These are phyloP conservation scores for Lepidopterella palustris DNA, from an alignment of 495 filamentous ascomycete genomes.

Conservation along the genomic window DNA sequence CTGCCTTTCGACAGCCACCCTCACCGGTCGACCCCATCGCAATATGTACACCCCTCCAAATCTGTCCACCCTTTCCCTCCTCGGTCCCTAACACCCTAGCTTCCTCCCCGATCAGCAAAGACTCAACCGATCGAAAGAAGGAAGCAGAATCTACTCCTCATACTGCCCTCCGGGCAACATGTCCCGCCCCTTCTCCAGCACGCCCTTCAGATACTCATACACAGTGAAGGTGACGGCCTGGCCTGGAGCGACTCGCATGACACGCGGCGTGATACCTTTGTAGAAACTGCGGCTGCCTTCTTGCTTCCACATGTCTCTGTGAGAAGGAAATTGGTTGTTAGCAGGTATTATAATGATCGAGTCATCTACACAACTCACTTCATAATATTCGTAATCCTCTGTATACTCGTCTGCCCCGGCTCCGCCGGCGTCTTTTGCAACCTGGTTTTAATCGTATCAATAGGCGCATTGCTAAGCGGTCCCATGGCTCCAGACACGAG, in stretches of 20 bases:
- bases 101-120: too few relatives aligned
- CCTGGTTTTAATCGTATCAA: slow-evolving; percentile 98
- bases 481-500: slow-evolving; percentile 92
- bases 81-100: too few relatives aligned
- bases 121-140: too few relatives aligned
- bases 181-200: slow-evolving; percentile 66
- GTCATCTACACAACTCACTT: slow-evolving; percentile 14
- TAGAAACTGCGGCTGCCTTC: slow-evolving; percentile 94
- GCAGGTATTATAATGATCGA: too few relatives aligned
- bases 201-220: slow-evolving; percentile 84
- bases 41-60: too few relatives aligned
- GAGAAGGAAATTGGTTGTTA: too few relatives aligned
- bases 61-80: too few relatives aligned
- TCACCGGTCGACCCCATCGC: too few relatives aligned
- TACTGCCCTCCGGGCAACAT: slow-evolving; percentile 61
- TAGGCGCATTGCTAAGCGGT: slow-evolving; percentile 90
- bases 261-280: slow-evolving; percentile 95
- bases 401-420: slow-evolving; percentile 70
- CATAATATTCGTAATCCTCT: slow-evolving; percentile 69
- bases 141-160: slow-evolving; percentile 60
- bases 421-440: slow-evolving; percentile 84
- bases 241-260: slow-evolving; percentile 95
- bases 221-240: slow-evolving; percentile 98
- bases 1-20: too few relatives aligned
- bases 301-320: slow-evolving; percentile 88